Percentiles rank a stretch among this genome's conserved stretches.
phyloP scores from a whole-genome alignment of 805 yeast genomes.

The Cyberlindnera meyerae region DNA sequence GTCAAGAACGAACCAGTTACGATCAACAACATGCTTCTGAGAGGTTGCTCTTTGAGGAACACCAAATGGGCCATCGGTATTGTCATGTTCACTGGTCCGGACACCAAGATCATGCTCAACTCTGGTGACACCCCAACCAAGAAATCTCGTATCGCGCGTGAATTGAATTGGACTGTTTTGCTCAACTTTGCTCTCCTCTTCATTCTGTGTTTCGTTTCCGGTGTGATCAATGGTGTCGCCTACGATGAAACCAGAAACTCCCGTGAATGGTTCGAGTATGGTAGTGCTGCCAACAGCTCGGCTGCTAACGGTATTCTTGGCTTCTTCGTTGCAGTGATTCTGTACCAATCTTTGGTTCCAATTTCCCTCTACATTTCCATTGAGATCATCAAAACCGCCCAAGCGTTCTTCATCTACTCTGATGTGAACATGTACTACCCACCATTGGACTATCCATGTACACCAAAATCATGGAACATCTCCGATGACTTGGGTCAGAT shows the following conservation, averaged over 20 bases:
- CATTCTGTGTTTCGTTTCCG: conserved; percentile 62
- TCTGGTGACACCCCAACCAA: conserved; percentile 78
- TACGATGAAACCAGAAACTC: conserved; percentile 46
- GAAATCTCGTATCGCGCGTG: conserved; percentile 66
- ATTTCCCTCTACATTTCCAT: conserved; percentile 77
- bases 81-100: conserved; percentile 72
- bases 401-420: conserved; percentile 74
- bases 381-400: conserved; percentile 78
- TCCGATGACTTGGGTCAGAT: conserved; percentile 85
- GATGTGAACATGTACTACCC: conserved; percentile 70
- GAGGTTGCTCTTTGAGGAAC: conserved; percentile 77
- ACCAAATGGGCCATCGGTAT: conserved; percentile 81
- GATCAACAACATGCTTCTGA: conserved; percentile 60
- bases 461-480: conserved; percentile 81
- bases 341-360: conserved; percentile 78
- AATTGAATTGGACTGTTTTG: conserved; percentile 63
- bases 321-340: conserved; percentile 70
- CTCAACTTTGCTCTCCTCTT: conserved; percentile 63
- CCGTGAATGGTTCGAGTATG: conserved; percentile 62
- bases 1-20: conserved; percentile 57
- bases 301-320: conserved; percentile 65
- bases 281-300: conserved; percentile 61
- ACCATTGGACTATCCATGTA: conserved; percentile 70
- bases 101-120: conserved; percentile 77
- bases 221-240: conserved; percentile 64